Conservation (phyloP, 164 flowering plant genomes). For the Kingdonia uniflora region DNA sequence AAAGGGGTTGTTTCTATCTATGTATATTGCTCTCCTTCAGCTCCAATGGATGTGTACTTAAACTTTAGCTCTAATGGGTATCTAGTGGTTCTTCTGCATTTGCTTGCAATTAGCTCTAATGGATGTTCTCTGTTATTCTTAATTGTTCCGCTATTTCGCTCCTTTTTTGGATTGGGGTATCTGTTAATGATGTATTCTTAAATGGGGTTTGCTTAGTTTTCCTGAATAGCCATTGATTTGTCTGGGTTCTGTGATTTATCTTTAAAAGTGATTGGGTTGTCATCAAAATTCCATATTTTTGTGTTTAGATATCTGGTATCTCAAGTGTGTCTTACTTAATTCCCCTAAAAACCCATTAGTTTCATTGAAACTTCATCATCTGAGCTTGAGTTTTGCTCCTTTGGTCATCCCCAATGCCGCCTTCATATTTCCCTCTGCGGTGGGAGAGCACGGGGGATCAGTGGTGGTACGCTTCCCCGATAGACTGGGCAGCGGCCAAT, state of each 20-base stretch:
- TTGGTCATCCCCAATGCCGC: conserved; percentile 25
- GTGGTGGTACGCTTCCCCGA: conserved; percentile 96
- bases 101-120: too few species aligned
- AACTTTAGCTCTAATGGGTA: neutral
- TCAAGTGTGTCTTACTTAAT: conserved; percentile 2
- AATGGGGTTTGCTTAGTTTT: too few species aligned
- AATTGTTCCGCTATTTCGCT: too few species aligned
- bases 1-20: neutral
- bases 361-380: neutral
- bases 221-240: too few species aligned
- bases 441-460: conserved; percentile 98
- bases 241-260: too few species aligned
- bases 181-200: too few species aligned
- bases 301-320: neutral
- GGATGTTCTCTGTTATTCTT: too few species aligned
- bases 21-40: neutral
- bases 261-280: too few species aligned
- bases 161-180: too few species aligned
- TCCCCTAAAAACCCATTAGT: neutral
- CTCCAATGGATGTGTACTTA: neutral
- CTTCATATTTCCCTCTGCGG: conserved; percentile 66
- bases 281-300: too few species aligned
- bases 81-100: too few species aligned
- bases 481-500: conserved; percentile 87
- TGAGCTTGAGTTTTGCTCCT: neutral